Base-by-base conservation (phyloP, 139 green algal species). In the Chlorella sp. region DNA sequence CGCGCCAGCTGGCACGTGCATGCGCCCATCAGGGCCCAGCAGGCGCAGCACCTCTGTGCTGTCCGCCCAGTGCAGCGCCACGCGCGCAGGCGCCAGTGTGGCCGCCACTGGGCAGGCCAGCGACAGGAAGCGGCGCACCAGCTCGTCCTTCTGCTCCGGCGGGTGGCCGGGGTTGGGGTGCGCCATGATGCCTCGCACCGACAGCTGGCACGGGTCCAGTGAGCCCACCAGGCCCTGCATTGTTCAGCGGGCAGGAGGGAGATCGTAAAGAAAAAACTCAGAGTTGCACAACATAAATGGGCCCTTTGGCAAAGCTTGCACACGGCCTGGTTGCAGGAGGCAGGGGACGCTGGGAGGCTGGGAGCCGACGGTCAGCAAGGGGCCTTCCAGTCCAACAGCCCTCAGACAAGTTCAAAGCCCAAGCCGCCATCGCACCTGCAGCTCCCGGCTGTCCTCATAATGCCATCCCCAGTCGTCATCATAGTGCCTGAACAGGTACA, bases 41-140 rank as follows among this genome's bases (percentile, higher is more conserved):
- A 39, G 32, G 34, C 68, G 34, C 68, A 74, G 68, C 68, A 39
- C 7, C 68, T 74, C 68, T 15, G 34, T 74, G 32, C 68, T 51
- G 68, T 74, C 68, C 13, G 68, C 68, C 34, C 34, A 74, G 68
- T 74, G 68, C 68, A 74, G n/a, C 34, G 68, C 68, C 68, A 74
- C 34, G 68, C 0, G 28, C 17, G 34, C 20, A 23, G 68, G 68
- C n/a, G 68, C 68, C 68, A 74, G 68, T 23, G 34, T 17, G 34
- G 12, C n/a, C 34, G 68, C 68, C 68, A 55, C 34, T 16, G 34
- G 68, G 34, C 34, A 55, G 32, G 68, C 34, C 34, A 41, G 18
- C 34, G 68, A 74, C 68, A 74, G 18, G 68, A 74, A 74, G 68
- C 68, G 68, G 34, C 36, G 18, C 15, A 74, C 36, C 4, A 74